Evolutionary conservation across 164 flowering plant genomes (phyloP).

Genomic region (Chloranthus sessilifolius): DNA sequence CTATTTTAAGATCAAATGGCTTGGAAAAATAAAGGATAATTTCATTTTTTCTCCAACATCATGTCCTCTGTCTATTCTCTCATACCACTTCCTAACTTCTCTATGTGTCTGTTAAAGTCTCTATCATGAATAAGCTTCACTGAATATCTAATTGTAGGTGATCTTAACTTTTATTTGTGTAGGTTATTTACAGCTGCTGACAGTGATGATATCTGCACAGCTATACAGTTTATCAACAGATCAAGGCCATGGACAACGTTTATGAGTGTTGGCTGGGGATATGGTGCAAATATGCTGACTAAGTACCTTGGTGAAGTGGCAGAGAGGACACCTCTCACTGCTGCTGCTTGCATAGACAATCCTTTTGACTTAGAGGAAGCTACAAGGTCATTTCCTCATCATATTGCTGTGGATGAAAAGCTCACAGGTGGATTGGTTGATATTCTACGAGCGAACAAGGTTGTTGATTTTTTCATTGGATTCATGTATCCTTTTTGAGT

Average conservation of each 20-base stretch:
- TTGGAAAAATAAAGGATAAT: too few species aligned
- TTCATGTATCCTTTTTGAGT: not conserved
- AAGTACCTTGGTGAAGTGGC: conserved; percentile 88
- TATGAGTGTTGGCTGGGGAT: conserved; percentile 92
- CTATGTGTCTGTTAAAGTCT: too few species aligned
- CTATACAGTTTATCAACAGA: conserved; percentile 65
- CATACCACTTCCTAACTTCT: too few species aligned
- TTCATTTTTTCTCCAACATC: too few species aligned
- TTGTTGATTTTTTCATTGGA: conserved; percentile 16
- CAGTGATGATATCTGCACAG: conserved; percentile 90
- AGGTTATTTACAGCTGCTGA: conserved; percentile 99
- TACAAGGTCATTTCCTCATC: conserved; percentile 49
- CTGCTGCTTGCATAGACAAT: conserved; percentile 87
- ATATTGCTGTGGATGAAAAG: conserved; percentile 40
- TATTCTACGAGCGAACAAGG: conserved; percentile 84
- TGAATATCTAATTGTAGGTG: too few species aligned
- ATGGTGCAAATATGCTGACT: conserved; percentile 95
- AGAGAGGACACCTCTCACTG: conserved; percentile 82
- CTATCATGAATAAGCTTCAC: too few species aligned
- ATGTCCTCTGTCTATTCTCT: too few species aligned
- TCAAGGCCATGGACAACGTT: conserved; percentile 86
- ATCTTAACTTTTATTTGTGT: conserved; percentile 40
- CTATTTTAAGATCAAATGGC: too few species aligned
- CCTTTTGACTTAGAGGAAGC: conserved; percentile 91
- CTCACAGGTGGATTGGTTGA: conserved; percentile 62